A percentile compares a stretch with the other conserved stretches of the same genome.
Evolutionary conservation across 306 rosid species (phyloP).

Genomic region (Acacia acuminata): DNA sequence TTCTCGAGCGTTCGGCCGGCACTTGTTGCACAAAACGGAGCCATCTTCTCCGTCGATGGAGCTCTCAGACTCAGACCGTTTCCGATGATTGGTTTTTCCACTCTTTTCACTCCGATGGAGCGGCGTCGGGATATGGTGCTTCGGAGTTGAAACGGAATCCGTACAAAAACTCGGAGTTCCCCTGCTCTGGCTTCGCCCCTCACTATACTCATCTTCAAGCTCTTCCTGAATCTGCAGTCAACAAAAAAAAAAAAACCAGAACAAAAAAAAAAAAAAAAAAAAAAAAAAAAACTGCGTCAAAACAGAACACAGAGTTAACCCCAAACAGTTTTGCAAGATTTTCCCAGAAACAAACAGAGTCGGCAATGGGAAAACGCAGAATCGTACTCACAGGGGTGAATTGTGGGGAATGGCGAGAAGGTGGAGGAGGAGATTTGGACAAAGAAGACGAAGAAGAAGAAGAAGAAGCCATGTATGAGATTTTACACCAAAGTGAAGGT

Average conservation of each 20-base stretch:
- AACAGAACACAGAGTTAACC: background rate
- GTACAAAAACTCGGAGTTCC: slow-evolving; percentile 38
- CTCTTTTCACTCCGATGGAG: slow-evolving; percentile 35
- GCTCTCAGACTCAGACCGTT: slow-evolving; percentile 51
- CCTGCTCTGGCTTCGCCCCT: slow-evolving; percentile 42
- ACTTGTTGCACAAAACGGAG: slow-evolving; percentile 79
- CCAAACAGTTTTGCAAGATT: background rate
- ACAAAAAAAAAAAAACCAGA: background rate
- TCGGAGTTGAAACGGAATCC: slow-evolving; percentile 38
- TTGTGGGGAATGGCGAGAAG: slow-evolving; percentile 49
- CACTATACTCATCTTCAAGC: slow-evolving; percentile 48
- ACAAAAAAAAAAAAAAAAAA: background rate
- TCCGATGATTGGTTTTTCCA: slow-evolving; percentile 40
- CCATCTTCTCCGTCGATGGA: slow-evolving; percentile 35
- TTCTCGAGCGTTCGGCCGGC: slow-evolving; percentile 84
- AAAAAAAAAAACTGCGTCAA: background rate
- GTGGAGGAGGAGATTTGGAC: slow-evolving; percentile 42
- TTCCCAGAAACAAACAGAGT: background rate
- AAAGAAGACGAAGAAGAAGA: slow-evolving; percentile 3
- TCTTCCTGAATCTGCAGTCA: slow-evolving; percentile 77
- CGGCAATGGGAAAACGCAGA: background rate
- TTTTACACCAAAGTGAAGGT: background rate
- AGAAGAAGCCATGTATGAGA: slow-evolving; percentile 24
- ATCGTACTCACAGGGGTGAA: slow-evolving; percentile 44
- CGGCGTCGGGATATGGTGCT: slow-evolving; percentile 55